These are phyloP conservation scores for Paecilomyces dactylethromorphus DNA, from an alignment of 2,329 filamentous ascomycete genomes.

Conservation along the genomic window DNA sequence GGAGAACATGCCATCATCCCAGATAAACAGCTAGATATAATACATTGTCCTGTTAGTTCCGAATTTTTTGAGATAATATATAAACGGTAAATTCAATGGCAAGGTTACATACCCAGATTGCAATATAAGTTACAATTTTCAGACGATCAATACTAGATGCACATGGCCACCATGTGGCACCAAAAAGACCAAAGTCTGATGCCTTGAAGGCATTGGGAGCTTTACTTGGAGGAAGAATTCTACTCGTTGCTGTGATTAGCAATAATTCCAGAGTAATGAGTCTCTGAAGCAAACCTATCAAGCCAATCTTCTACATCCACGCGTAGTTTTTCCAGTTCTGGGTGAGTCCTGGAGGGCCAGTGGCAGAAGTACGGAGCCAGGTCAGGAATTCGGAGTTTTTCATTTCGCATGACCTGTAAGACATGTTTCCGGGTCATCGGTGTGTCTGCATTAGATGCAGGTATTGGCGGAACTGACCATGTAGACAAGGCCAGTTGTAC, in stretches of 20 bases:
- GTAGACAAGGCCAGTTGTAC: not conserved
- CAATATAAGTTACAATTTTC: conserved; percentile 2
- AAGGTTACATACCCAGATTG: not conserved
- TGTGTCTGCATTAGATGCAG: not conserved
- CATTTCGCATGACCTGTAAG: not conserved
- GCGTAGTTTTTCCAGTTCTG: not conserved
- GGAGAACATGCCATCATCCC: not conserved
- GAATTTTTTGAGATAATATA: not conserved
- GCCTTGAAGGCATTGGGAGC: not conserved
- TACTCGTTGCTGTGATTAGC: not conserved
- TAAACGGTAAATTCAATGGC: not conserved
- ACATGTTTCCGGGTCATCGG: not conserved
- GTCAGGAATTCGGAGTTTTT: not conserved
- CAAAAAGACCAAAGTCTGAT: conserved; percentile 1
- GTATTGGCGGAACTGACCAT: not conserved
- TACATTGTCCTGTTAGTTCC: not conserved
- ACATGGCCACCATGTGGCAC: conserved; percentile 2
- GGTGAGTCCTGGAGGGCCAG: not conserved
- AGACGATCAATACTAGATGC: not conserved
- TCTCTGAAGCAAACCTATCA: not conserved
- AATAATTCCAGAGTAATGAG: not conserved
- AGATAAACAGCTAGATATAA: not conserved
- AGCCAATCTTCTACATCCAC: not conserved
- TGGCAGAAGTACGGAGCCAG: not conserved
- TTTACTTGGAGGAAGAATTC: not conserved